Evolutionary conservation across 495 filamentous ascomycete species (phyloP).

Genomic region (Penicillium coprophilum): DNA sequence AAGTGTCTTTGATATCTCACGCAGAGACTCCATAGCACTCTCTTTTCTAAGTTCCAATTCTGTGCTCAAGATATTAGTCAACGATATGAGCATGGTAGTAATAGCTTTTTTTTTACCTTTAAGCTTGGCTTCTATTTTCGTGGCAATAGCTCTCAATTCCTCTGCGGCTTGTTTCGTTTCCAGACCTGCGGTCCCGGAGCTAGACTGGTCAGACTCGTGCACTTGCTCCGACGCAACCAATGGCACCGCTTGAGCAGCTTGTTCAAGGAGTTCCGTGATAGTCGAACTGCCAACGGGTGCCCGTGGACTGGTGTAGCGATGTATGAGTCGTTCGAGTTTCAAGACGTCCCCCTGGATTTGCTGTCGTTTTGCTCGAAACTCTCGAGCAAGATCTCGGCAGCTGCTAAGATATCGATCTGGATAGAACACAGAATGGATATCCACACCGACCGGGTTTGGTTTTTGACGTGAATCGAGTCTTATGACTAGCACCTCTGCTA

Average conservation of each 20-base stretch:
- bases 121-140: constrained; percentile 52
- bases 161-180: constrained; percentile 35
- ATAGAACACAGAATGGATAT: constrained; percentile 71
- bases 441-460: constrained; percentile 54
- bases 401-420: constrained; percentile 72
- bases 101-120: constrained; percentile 33
- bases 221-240: constrained; percentile 26
- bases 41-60: constrained; percentile 55
- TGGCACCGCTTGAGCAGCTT: constrained; percentile 33
- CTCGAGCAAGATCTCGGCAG: constrained; percentile 53
- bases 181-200: constrained; percentile 20
- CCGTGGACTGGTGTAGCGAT: constrained; percentile 32
- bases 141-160: constrained; percentile 39
- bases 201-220: constrained; percentile 21
- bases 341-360: constrained; percentile 41
- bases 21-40: constrained; percentile 46
- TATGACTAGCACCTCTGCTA: constrained; percentile 69
- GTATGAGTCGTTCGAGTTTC: constrained; percentile 39
- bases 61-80: constrained; percentile 27
- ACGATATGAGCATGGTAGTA: not conserved
- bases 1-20: constrained; percentile 50
- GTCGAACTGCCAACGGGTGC: constrained; percentile 25
- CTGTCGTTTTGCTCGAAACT: constrained; percentile 45
- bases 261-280: constrained; percentile 36
- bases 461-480: constrained; percentile 51